Evolutionary conservation across 352 stramenopile genomes (phyloP), one percentile per base, ranked within the genome.

Genomic region (Phytophthora macrochlamydospora): DNA sequence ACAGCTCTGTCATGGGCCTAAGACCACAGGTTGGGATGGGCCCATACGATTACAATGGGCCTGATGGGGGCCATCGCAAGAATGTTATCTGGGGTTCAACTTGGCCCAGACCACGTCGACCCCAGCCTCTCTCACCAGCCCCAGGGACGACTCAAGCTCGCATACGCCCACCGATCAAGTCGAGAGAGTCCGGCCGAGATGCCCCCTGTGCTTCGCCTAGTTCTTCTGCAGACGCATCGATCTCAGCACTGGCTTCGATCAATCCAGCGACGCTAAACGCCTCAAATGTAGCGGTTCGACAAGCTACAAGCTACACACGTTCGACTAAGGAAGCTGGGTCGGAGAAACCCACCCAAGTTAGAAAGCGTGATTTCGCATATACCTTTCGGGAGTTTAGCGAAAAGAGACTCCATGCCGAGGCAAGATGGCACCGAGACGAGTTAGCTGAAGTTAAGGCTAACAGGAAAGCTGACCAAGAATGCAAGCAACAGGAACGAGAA

Each of bases 321-420:
- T 37, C 33, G 1, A 30, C 18, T 5, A 38, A 52, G 38, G 52
- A 40, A 40, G 35, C 9, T 40, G 35, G 35, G 9, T 11, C 6
- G 6, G 35, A 40, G 32, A 49, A 57, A 57, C 18, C 40, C 3
- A 51, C 33, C 42, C 53, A 60, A 35, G 53, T 30, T 13, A 46
- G 14, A 29, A 61, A 61, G 7, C 31, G 55, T 7, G 44, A 55
- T 28, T 62, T 49, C 31, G 35, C 45, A 2, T 56, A 44, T 7
- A 62, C 56, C 4, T 62, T 56, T 33, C 29, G 56, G 30, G 56
- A 55, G 29, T 62, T 62, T 14, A 62, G 31, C 14, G 45, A 56
- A n/a, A 62, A 55, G 8, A 7, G 45, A 13, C 37, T 49, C 5
- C 2, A 50, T 12, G 45, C 44, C 0, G 56, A 62, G 44, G 31